A percentile compares a stretch with the other conserved stretches of the same genome.
phyloP scores from a whole-genome alignment of 1,284 basidiomycete species.

The Fomitopsis schrenkii region DNA sequence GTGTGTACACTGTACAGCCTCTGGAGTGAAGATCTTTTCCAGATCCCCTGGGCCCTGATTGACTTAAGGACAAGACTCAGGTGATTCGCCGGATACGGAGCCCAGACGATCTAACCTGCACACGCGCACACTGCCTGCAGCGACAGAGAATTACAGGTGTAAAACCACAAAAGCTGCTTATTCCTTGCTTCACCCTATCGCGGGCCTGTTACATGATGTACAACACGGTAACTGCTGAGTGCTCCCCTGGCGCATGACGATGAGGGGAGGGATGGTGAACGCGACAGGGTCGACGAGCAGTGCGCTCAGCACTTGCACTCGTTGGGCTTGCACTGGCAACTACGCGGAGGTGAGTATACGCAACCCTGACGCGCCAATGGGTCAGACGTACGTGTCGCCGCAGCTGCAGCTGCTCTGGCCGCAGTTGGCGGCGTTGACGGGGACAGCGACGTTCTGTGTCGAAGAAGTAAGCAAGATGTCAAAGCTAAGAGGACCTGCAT shows the following conservation, averaged over 20 bases:
- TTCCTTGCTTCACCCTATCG: background rate
- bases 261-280: background rate
- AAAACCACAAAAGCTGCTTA: background rate
- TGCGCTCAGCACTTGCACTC: constrained; percentile 57
- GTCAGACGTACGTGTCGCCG: constrained; percentile 39
- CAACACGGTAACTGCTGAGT: background rate
- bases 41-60: background rate
- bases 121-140: background rate
- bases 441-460: constrained; percentile 34
- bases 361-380: background rate
- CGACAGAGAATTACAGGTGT: background rate
- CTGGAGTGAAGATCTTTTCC: background rate
- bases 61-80: background rate
- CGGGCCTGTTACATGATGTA: background rate
- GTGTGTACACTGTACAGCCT: background rate
- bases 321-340: constrained; percentile 53
- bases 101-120: no score
- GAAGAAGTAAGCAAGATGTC: background rate
- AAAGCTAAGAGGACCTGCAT: background rate
- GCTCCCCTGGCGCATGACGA: background rate
- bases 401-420: constrained; percentile 48
- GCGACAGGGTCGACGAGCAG: background rate
- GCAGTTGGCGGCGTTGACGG: constrained; percentile 43
- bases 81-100: no score
- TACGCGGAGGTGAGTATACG: constrained; percentile 19